A percentile compares a stretch with the other conserved stretches of the same genome.
These are phyloP conservation scores for Aspergillus sclerotiicarbonarius DNA, from an alignment of 495 filamentous ascomycete species.

Conservation along the genomic window DNA sequence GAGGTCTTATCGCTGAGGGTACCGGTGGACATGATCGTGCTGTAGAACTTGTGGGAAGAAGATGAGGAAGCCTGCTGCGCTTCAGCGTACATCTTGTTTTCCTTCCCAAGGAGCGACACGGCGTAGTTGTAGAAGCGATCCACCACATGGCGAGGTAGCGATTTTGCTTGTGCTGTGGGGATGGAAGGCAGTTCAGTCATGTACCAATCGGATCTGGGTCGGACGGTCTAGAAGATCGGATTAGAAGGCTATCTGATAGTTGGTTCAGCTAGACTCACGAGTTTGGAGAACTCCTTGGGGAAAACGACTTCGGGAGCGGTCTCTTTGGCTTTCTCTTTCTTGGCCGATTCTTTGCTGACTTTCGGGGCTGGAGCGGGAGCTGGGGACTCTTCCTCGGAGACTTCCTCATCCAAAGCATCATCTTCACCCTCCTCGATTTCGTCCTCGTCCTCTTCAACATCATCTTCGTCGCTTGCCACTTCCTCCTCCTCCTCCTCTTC, in stretches of 20 bases:
- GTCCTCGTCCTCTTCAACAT: constrained; percentile 39
- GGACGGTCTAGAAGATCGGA: constrained; percentile 56
- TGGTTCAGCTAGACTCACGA: constrained; percentile 29
- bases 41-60: constrained; percentile 90
- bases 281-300: constrained; percentile 44
- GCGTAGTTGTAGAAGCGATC: constrained; percentile 75
- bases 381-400: constrained; percentile 24
- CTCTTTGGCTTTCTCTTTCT: constrained; percentile 20
- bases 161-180: constrained; percentile 43
- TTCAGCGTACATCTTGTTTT: constrained; percentile 61
- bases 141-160: constrained; percentile 56
- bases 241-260: constrained; percentile 20
- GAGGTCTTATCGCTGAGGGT: constrained; percentile 97
- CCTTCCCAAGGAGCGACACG: constrained; percentile 67
- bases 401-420: constrained; percentile 20
- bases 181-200: constrained; percentile 60
- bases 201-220: constrained; percentile 86
- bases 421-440: constrained; percentile 45
- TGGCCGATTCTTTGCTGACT: constrained; percentile 13
- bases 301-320: constrained; percentile 19
- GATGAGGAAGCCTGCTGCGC: constrained; percentile 54
- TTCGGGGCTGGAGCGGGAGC: constrained; percentile 14
- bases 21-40: constrained; percentile 93
- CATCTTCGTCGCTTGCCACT: constrained; percentile 24
- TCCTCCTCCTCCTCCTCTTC: constrained; percentile 48